Conservation (phyloP, 306 rosid species). For the Fragaria ananassa region DNA sequence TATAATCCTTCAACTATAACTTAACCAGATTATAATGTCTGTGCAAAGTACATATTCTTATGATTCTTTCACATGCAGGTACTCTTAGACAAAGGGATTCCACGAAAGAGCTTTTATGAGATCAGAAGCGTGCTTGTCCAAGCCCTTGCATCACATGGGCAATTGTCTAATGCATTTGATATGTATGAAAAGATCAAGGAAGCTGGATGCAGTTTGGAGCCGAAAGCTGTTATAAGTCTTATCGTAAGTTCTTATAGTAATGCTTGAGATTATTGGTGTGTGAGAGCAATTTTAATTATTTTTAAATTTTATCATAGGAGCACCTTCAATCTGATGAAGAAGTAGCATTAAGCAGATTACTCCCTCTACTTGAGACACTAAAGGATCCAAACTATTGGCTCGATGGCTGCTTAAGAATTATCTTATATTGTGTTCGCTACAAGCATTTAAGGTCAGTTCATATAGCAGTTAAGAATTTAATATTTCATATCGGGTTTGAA, state of each 20-base stretch:
- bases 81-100: conserved; percentile 40
- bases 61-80: conserved; percentile 39
- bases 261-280: conserved; percentile 7
- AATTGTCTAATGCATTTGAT: conserved; percentile 52
- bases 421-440: conserved; percentile 56
- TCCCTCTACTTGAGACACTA: conserved; percentile 55
- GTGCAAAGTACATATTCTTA: background rate
- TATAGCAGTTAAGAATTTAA: background rate
- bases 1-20: background rate
- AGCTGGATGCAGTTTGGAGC: conserved; percentile 55
- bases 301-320: conserved; percentile 37
- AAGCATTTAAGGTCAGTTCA: conserved; percentile 59
- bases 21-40: background rate
- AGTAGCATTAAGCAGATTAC: conserved; percentile 44
- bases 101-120: conserved; percentile 47
- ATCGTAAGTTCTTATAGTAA: conserved; percentile 53
- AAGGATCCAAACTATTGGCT: conserved; percentile 51
- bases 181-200: conserved; percentile 60
- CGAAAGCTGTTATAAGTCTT: conserved; percentile 62
- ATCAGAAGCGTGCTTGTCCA: conserved; percentile 68
- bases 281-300: conserved; percentile 7
- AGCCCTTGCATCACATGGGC: conserved; percentile 68
- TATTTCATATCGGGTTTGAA: background rate
- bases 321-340: conserved; percentile 47
- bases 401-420: conserved; percentile 60